Base-by-base conservation (phyloP, 2,329 filamentous ascomycete genomes). In the Neophaeococcomyces mojaviensis region DNA sequence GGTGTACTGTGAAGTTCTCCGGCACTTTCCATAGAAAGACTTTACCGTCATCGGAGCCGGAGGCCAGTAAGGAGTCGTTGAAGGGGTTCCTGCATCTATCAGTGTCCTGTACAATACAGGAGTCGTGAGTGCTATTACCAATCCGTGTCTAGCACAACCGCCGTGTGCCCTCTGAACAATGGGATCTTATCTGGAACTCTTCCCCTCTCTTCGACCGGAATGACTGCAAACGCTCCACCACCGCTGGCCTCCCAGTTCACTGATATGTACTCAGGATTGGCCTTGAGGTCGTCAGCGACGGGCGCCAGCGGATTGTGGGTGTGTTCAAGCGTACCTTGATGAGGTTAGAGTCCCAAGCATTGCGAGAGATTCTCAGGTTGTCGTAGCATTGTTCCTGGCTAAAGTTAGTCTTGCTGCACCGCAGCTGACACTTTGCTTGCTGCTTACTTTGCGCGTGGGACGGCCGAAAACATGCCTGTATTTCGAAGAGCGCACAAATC, bases 331-430 rank as follows among this genome's bases (percentile, higher is more conserved):
- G 66, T 68, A 94, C 88, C 84, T 97, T 97, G 71, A 97, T 79
- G 63, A 98, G 74, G 72, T 98, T 98, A 61, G 89, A 96, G 68
- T 98, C 92, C 92, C 92, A 98, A 46, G 92, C 92, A 81, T 98
- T 98, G 69, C 85, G 87, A 63, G 88, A 96, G 68, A 98, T 88
- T 65, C 88, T 87, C 58, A 98, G 74, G 69, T 97, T 97, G 69
- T 98, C 92, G 72, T 97, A 98, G 76, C 89, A 96, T 78, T 87
- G 86, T 68, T 98, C 92, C 79, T 82, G 49, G 19, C n/a, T 24
- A n/a, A 31, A 46, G 36, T 47, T 33, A 37, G 34, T 24, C 6
- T 41, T 32, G 15, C 24, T 15, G 13, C 12, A 20, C 8, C n/a
- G 6, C 15, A 18, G 44, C 38, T 30, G n/a, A 26, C n/a, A n/a